phyloP scores from a whole-genome alignment of 441 rosid species.

The Populus hybrid region DNA sequence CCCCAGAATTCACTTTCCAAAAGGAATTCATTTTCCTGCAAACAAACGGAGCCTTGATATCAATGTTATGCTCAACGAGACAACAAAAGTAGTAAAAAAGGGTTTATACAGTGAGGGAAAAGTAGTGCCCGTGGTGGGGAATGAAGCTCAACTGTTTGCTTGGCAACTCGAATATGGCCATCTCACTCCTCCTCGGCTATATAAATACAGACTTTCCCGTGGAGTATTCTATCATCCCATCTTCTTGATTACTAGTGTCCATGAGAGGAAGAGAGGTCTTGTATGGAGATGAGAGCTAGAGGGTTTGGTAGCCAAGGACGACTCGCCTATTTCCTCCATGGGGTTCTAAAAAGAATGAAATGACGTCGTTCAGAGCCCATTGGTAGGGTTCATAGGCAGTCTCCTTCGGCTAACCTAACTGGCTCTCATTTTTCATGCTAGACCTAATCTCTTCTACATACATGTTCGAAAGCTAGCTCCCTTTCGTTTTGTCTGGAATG shows the following conservation, averaged over 20 bases:
- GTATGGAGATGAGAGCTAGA: constrained; percentile 37
- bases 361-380: neutral
- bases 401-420: constrained; percentile 30
- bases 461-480: neutral
- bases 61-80: neutral
- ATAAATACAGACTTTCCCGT: constrained; percentile 17
- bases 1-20: too few relatives aligned
- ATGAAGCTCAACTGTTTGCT: neutral
- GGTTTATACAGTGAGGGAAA: too few relatives aligned
- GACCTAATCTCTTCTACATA: constrained; percentile 31
- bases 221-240: neutral
- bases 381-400: constrained; percentile 18
- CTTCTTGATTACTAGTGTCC: neutral
- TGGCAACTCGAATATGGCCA: neutral
- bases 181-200: constrained; percentile 8
- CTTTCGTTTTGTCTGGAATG: neutral
- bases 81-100: too few relatives aligned
- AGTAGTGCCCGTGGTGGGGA: neutral
- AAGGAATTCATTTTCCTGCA: too few relatives aligned
- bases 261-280: constrained; percentile 38
- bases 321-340: constrained; percentile 38
- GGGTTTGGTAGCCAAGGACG: constrained; percentile 53
- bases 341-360: neutral
- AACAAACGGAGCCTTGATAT: too few relatives aligned
- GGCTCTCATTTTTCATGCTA: constrained; percentile 36